These are phyloP conservation scores for Drechmeria coniospora DNA, from an alignment of 2,329 filamentous ascomycete genomes.

Conservation along the genomic window DNA sequence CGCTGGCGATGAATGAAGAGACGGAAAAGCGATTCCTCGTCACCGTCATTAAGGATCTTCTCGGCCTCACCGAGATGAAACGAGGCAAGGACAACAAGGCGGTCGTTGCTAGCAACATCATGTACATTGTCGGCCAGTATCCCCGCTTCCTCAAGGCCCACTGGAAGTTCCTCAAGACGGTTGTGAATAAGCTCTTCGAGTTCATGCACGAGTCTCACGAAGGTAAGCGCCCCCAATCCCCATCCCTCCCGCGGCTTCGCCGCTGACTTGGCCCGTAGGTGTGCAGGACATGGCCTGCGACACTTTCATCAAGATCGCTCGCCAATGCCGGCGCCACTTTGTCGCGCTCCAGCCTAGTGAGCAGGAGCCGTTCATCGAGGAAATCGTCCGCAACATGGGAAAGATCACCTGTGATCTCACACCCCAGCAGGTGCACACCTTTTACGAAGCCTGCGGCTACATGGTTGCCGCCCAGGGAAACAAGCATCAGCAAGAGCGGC, in stretches of 20 bases:
- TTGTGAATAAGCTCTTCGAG: slow-evolving; percentile 98
- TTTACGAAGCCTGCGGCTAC: slow-evolving; percentile 97
- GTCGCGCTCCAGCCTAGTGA: slow-evolving; percentile 91
- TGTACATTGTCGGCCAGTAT: slow-evolving; percentile 99
- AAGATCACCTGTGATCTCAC: slow-evolving; percentile 93
- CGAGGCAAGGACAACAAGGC: slow-evolving; percentile 99
- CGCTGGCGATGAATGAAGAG: slow-evolving; percentile 97
- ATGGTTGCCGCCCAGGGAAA: slow-evolving; percentile 98
- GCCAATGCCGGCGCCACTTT: slow-evolving; percentile 94
- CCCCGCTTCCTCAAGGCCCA: slow-evolving; percentile 96
- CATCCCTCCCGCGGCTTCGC: background rate
- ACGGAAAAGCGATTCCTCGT: slow-evolving; percentile 97
- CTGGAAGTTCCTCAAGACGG: slow-evolving; percentile 99
- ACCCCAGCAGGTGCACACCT: slow-evolving; percentile 95
- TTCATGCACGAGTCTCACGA: slow-evolving; percentile 99
- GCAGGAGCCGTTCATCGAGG: slow-evolving; percentile 91
- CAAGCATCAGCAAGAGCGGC: slow-evolving; percentile 79
- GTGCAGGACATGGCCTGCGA: slow-evolving; percentile 99
- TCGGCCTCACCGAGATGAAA: slow-evolving; percentile 97
- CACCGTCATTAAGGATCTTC: slow-evolving; percentile 94
- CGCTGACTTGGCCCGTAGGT: slow-evolving; percentile 31
- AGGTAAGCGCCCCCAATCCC: slow-evolving; percentile 35
- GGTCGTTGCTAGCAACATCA: slow-evolving; percentile 97
- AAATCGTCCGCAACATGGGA: slow-evolving; percentile 89
- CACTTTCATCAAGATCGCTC: slow-evolving; percentile 98